These are phyloP conservation scores for Penicillium antarcticum DNA, from an alignment of 495 filamentous ascomycete genomes.

Conservation along the genomic window DNA sequence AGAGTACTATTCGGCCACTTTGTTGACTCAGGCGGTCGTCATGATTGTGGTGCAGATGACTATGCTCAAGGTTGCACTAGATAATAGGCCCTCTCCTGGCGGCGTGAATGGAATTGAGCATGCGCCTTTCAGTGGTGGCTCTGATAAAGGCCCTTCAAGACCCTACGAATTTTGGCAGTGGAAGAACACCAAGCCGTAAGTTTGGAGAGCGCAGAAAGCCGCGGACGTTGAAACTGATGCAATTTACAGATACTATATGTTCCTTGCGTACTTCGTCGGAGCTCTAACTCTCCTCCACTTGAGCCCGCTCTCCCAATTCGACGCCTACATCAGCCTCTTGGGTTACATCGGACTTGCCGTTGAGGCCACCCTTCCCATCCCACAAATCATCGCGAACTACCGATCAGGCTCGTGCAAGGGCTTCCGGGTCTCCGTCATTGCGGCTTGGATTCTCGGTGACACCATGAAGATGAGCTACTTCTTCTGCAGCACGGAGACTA, in stretches of 20 bases:
- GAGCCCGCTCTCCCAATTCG: conserved; percentile 57
- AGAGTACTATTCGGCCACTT: conserved; percentile 71
- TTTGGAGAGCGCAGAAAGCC: conserved; percentile 5
- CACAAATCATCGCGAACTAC: conserved; percentile 82
- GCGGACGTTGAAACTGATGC: not conserved
- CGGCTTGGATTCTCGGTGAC: conserved; percentile 87
- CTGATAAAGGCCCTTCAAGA: conserved; percentile 37
- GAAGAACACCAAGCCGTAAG: conserved; percentile 73
- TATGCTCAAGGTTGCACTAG: conserved; percentile 85
- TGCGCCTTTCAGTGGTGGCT: conserved; percentile 36
- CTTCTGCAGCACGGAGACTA: conserved; percentile 64
- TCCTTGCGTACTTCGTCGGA: conserved; percentile 68
- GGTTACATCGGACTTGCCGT: conserved; percentile 83
- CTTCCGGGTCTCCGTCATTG: conserved; percentile 81
- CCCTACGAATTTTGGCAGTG: conserved; percentile 97
- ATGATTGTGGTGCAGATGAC: conserved; percentile 82
- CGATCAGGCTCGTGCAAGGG: conserved; percentile 78
- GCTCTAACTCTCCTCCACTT: conserved; percentile 67
- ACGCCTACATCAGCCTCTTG: conserved; percentile 65
- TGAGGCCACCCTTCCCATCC: conserved; percentile 85
- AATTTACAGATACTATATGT: conserved; percentile 75
- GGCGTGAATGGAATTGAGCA: conserved; percentile 51
- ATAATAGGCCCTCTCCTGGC: conserved; percentile 71
- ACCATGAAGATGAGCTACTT: conserved; percentile 96
- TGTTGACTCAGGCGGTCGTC: conserved; percentile 81